Evolutionary conservation across 1,284 basidiomycete species (phyloP).

Genomic region (Boletus smithii): DNA sequence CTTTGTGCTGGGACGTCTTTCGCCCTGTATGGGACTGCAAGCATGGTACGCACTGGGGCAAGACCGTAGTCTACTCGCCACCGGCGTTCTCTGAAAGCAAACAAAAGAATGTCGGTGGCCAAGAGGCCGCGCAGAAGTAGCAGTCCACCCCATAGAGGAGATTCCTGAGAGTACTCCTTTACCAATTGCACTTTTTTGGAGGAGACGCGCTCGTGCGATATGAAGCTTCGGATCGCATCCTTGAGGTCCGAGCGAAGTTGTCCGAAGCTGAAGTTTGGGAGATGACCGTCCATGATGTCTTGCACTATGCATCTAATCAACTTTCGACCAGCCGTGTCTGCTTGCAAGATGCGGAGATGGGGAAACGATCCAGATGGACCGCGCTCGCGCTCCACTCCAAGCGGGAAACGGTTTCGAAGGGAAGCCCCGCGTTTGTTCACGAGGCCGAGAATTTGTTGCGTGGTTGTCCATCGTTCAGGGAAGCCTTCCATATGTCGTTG

Average conservation of each 20-base stretch:
- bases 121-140: constrained; percentile 47
- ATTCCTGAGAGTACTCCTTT: constrained; percentile 14
- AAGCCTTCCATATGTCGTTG: constrained; percentile 41
- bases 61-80: constrained; percentile 56
- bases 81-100: constrained; percentile 41
- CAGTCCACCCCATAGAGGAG: constrained; percentile 34
- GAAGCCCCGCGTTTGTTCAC: constrained; percentile 15
- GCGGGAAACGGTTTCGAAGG: constrained; percentile 17
- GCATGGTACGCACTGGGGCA: constrained; percentile 40
- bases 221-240: constrained; percentile 23
- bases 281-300: constrained; percentile 27
- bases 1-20: constrained; percentile 49
- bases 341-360: constrained; percentile 34
- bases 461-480: constrained; percentile 47
- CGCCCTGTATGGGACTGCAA: constrained; percentile 53
- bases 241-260: constrained; percentile 16
- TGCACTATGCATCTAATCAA: constrained; percentile 26
- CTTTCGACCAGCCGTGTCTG: constrained; percentile 19
- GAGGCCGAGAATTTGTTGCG: constrained; percentile 39
- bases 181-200: constrained; percentile 18
- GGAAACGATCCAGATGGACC: constrained; percentile 30
- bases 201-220: constrained; percentile 11
- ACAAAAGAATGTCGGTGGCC: constrained; percentile 41
- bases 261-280: constrained; percentile 21
- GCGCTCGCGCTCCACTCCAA: constrained; percentile 12